These are phyloP conservation scores for Epichloe gansuensis DNA, from an alignment of 2,329 filamentous ascomycete genomes.

Conservation along the genomic window DNA sequence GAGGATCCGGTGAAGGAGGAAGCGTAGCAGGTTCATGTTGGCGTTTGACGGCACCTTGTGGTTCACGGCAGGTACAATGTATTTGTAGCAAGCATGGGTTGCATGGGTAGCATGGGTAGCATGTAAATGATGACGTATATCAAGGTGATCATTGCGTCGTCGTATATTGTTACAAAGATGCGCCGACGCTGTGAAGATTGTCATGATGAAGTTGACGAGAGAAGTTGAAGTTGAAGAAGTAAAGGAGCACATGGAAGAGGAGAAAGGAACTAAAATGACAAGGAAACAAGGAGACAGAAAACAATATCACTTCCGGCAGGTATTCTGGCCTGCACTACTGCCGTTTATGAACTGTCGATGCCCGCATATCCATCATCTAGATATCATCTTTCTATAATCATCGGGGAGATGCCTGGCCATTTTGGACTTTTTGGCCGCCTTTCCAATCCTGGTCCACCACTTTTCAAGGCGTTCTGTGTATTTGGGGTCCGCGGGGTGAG, in stretches of 20 bases:
- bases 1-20: constrained; percentile 26
- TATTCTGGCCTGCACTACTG: neutral
- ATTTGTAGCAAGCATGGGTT: neutral
- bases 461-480: constrained; percentile 18
- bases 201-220: neutral
- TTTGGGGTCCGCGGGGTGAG: constrained; percentile 16
- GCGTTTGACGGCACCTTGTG: constrained; percentile 8
- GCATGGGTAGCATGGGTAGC: neutral
- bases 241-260: neutral
- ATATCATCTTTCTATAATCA: constrained; percentile 21
- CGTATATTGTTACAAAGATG: neutral
- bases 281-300: neutral
- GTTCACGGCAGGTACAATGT: neutral
- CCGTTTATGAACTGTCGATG: neutral
- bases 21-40: constrained; percentile 10
- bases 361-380: constrained; percentile 4
- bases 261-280: neutral
- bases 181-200: neutral
- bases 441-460: constrained; percentile 24
- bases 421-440: constrained; percentile 23
- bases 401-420: constrained; percentile 22
- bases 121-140: constrained; percentile 1
- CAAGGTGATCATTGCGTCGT: neutral
- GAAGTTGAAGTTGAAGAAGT: neutral
- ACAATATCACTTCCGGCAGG: neutral